Base-by-base conservation (phyloP, 1,139 yeast genomes). In the Yamadazyma atmosphaerica region DNA sequence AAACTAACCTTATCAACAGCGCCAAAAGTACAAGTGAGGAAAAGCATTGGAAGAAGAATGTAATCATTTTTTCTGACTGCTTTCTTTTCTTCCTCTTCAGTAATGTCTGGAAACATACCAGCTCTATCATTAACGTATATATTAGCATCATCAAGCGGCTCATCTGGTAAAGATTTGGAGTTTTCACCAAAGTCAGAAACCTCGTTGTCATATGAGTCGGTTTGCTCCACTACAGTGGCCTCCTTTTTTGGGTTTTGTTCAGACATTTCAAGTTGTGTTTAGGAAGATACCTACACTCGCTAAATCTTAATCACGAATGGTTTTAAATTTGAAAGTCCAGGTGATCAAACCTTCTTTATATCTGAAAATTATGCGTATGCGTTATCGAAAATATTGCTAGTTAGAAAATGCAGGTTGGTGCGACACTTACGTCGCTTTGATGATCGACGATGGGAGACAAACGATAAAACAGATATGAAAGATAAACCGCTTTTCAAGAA, bases 1-100 rank as follows among this genome's bases (percentile, higher is more conserved):
- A 65, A 48, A 14, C 71, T 59, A 6, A 63, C 68, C 47, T 72
- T 72, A 47, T 72, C 78, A 30, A 65, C 68, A n/a, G 72, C 71
- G 41, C 69, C 68, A 43, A 61, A 47, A 8, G 72, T 63, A 10
- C 65, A 62, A 4, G 67, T 60, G 40, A 60, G 41, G 41, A 63
- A 60, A 17, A 68, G 50, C 32, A 58, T 45, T 2, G 73, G 71
- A 26, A 68, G 38, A 12, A 68, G 47, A 36, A 58, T 51, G 49
- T 52, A 58, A 44, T 68, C 74, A n/a, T 62, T 54, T 41, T 58
- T 68, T 45, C 65, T 52, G n/a, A 62, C 38, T 8, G 55, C 53
- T 21, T 39, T 49, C 25, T 44, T 45, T 35, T 54, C 58, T 42
- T 65, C 70, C 14, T 48, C 61, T 24, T 50, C 55, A 4, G 59